Base-by-base conservation (phyloP, 345 rosid species). In the Rhizophora mangle region DNA sequence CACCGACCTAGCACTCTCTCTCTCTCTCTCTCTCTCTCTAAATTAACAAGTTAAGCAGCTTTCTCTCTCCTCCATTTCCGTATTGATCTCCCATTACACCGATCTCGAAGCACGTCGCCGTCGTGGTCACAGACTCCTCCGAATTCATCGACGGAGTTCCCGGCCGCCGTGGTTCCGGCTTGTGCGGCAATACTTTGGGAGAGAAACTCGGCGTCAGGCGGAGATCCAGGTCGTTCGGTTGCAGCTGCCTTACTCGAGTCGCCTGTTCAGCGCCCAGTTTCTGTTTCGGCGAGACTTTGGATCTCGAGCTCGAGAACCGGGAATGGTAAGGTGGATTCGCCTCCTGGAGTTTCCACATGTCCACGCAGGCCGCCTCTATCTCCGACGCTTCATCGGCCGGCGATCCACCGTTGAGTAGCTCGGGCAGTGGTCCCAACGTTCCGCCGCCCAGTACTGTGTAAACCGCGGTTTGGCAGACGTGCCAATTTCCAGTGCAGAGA, bases 361-460 rank as follows among this genome's bases (percentile, higher is more conserved):
- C 87, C 19, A 82, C 62, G 61, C 91, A 86, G 51, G 84, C 62
- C 7, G 71, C 79, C 62, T 80, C 86, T 34, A 76, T 84, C 68
- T 92, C 96, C 43, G 96, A 92, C 3, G 83, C 76, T 65, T 95
- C 96, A 32, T 95, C 93, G 15, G 87, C 75, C 8, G 81, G 78
- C 21, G 84, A 76, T 16, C 84, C 81, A 2, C 73, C 67, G 19
- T 75, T 74, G 31, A 87, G 71, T 34, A 90, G 81, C 70, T 85
- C 96, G 8, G 93, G 88, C 76, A 95, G 81, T 69, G 93, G 82
- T 52, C 79, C 72, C 11, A 92, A 72, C 22, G 89, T 65, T 20
- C 96, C 96, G n/a, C 96, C 99, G 20, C 92, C 91, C 8, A 95
- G 78, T 20, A 95, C 92, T 3, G 96, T 92, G 65, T 95, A 92